Conservation (phyloP, 2,329 filamentous ascomycete species). For the Sclerotinia spermophila region DNA sequence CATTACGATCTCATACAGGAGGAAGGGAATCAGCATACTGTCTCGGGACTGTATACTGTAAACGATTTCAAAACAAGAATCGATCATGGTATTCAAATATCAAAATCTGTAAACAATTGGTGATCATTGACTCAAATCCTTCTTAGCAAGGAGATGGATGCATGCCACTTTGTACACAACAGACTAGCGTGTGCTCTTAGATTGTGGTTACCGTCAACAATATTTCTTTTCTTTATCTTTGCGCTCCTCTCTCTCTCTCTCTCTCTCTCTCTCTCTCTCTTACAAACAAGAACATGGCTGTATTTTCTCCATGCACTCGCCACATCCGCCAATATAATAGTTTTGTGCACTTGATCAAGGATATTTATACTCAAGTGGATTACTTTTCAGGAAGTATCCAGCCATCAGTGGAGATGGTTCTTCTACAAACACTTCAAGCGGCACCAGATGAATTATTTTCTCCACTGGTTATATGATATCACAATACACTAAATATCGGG, state of each 20-base stretch:
- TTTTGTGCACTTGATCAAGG: neutral
- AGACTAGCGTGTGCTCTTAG: neutral
- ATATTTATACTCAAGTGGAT: neutral
- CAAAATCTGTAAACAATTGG: neutral
- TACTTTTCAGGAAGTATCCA: neutral
- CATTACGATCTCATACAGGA: neutral
- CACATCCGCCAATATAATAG: slow-evolving; percentile 10
- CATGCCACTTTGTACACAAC: too few species aligned
- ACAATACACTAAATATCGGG: neutral
- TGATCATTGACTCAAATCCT: neutral
- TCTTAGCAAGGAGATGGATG: neutral
- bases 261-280: neutral
- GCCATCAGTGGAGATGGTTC: neutral
- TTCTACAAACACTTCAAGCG: neutral
- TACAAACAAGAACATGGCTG: neutral
- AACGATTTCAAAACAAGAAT: too few species aligned
- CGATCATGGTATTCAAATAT: neutral
- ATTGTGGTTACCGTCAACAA: neutral
- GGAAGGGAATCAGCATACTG: neutral
- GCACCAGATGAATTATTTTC: neutral
- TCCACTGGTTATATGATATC: slow-evolving; percentile 1
- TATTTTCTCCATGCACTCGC: slow-evolving; percentile 10
- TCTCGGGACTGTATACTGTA: too few species aligned
- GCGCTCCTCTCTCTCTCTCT: neutral
- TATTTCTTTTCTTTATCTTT: neutral